Conservation (phyloP, 371 early-diverging fungal species). For the Apophysomyces trapeziformis region DNA sequence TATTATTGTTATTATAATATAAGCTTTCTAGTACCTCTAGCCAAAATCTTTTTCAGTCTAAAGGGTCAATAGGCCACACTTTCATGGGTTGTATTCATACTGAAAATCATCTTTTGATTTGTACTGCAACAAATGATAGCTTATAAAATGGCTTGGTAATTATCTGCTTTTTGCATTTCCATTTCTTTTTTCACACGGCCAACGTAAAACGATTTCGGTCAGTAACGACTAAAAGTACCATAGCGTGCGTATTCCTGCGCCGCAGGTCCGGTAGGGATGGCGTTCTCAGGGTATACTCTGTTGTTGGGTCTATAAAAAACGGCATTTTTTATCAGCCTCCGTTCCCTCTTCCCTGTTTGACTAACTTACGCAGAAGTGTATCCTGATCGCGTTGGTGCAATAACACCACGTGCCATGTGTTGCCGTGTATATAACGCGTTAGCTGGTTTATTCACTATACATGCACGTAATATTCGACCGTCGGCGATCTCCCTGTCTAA, state of each 20-base stretch:
- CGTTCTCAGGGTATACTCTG: slow-evolving; percentile 1
- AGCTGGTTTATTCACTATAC: not conserved
- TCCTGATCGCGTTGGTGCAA: slow-evolving; percentile 4
- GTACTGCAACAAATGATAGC: too few relatives aligned
- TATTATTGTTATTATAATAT: too few relatives aligned
- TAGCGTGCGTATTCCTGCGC: slow-evolving; percentile 4
- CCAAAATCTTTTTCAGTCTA: too few relatives aligned
- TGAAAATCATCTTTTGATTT: too few relatives aligned
- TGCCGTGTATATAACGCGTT: not conserved
- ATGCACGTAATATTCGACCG: slow-evolving; percentile 9
- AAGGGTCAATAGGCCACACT: too few relatives aligned
- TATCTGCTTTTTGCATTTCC: too few relatives aligned
- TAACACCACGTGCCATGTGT: not conserved
- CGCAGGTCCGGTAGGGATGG: slow-evolving; percentile 7
- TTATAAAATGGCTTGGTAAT: too few relatives aligned
- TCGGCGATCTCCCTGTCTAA: slow-evolving; percentile 18
- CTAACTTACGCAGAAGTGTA: slow-evolving; percentile 3
- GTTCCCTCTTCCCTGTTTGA: not conserved
- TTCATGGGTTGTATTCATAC: too few relatives aligned
- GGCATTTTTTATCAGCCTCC: not conserved
- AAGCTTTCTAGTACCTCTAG: too few relatives aligned
- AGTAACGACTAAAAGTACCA: slow-evolving; percentile 4
- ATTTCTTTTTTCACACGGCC: too few relatives aligned
- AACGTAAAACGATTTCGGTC: too few relatives aligned
- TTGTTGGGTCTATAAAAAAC: not conserved